Evolutionary conservation across 2,329 filamentous ascomycete species (phyloP).

Genomic region (Bimuria novae-zelandiae): DNA sequence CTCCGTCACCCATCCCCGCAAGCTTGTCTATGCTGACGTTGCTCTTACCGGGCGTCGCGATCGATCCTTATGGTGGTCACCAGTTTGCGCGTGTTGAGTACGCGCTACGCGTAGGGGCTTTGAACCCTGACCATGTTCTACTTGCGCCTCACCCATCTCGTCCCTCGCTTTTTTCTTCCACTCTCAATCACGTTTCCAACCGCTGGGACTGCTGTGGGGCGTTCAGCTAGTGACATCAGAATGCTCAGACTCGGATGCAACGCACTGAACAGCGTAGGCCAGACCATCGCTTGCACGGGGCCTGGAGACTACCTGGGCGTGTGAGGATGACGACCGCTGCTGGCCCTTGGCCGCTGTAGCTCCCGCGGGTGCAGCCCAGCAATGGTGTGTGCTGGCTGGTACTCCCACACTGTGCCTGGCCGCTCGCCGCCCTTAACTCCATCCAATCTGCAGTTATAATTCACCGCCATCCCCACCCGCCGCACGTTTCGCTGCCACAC

Average conservation of each 20-base stretch:
- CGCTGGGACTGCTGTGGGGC: neutral
- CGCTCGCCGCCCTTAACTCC: neutral
- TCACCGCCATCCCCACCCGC: neutral
- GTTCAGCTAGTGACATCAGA: constrained; percentile 5
- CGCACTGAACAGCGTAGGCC: neutral
- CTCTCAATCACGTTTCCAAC: neutral
- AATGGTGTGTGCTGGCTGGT: neutral
- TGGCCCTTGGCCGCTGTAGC: constrained; percentile 1
- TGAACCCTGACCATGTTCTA: neutral
- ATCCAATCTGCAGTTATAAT: neutral
- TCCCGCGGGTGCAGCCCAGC: neutral
- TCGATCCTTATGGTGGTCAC: neutral
- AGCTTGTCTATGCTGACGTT: neutral
- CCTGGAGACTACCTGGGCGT: too few species aligned
- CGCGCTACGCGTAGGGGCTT: neutral
- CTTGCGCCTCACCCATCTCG: neutral
- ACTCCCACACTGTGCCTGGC: constrained; percentile 2
- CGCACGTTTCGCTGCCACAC: neutral
- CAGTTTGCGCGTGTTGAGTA: neutral
- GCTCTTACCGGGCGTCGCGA: neutral
- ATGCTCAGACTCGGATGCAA: neutral
- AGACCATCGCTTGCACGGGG: constrained; percentile 4
- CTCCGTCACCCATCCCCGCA: neutral
- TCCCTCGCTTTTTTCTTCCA: neutral
- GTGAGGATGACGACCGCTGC: constrained; percentile 3